Base-by-base conservation (phyloP, 352 stramenopile genomes). In the Phytophthora nicotianae region DNA sequence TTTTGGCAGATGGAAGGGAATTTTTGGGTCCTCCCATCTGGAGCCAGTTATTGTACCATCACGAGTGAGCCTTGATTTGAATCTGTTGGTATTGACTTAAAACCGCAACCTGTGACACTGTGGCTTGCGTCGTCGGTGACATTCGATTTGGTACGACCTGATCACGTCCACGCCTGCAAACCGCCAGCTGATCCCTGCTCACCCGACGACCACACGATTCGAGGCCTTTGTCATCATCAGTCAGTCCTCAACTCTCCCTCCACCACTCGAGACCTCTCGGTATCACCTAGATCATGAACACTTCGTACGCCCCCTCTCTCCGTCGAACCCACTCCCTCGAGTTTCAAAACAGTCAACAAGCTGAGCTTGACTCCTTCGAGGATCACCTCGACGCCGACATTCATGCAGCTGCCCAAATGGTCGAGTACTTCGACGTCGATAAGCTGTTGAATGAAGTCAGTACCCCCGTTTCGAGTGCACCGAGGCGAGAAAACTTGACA, bases 401-500 rank as follows among this genome's bases (percentile, higher is more conserved):
- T 20, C 37, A 50, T 21, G n/a, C 54, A 2, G 49, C 48, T 16
- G 27, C 40, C 9, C 32, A 53, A 42, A 29, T 68, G n/a, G 26
- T 68, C 37, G 54, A 64, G 9, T 32, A 8, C 6, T 24, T 65
- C 40, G 54, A 69, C 26, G 19, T 63, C 8, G 17, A 64, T 2
- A 20, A 37, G 8, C 45, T 62, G 14, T 8, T 65, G 8, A 17
- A 45, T 4, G 47, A 49, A 14, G 29, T 59, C 17, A 26, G 3
- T 13, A 42, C 46, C 7, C 45, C 45, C 5, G 2, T 19, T 23
- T n/a, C 6, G 0, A 49, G 3, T 4, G 19, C 21, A 33, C 13
- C 32, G 13, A 13, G 29, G 29, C 29, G 13, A 9, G 6, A 35
- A 35, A 35, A 35, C 29, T 14, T 13, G 29, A 13, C 7, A 16